Percentiles rank a stretch among this genome's conserved stretches.
Evolutionary conservation across 768 basidiomycete genomes (phyloP).

Genomic region (Pholiota conissans): DNA sequence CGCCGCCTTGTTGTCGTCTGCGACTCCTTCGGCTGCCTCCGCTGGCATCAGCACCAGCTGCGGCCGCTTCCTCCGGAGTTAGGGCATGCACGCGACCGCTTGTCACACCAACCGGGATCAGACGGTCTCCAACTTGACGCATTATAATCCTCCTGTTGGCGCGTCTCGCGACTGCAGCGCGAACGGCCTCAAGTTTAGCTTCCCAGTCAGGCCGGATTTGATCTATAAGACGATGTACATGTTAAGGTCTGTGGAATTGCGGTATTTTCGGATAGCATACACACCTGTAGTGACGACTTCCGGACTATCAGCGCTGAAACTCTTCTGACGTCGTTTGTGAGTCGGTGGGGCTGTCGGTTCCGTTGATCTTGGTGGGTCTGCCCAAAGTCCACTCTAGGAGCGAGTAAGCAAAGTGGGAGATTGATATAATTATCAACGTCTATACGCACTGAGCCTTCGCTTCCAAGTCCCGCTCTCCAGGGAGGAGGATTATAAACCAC

Average conservation of each 20-base stretch:
- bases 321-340: constrained; percentile 83
- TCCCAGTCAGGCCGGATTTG: constrained; percentile 99
- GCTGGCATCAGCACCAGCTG: constrained; percentile 39
- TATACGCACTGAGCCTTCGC: constrained; percentile 63
- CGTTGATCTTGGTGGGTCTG: constrained; percentile 53
- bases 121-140: constrained; percentile 96
- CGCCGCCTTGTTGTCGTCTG: constrained; percentile 51
- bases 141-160: constrained; percentile 97
- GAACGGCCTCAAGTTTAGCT: constrained; percentile 89
- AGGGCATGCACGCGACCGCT: constrained; percentile 80
- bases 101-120: constrained; percentile 95
- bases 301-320: constrained; percentile 79
- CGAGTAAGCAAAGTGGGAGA: constrained; percentile 3
- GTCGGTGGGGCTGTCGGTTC: constrained; percentile 44
- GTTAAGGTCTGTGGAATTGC: neutral
- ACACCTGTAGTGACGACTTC: constrained; percentile 91
- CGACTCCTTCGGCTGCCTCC: constrained; percentile 56
- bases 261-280: constrained; percentile 20
- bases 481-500: constrained; percentile 81
- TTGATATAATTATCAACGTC: constrained; percentile 4
- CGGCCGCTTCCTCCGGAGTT: constrained; percentile 56
- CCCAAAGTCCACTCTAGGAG: constrained; percentile 35
- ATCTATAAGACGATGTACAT: constrained; percentile 48
- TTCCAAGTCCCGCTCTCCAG: constrained; percentile 80
- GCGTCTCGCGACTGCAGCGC: constrained; percentile 92